Base-by-base conservation (phyloP, 768 basidiomycete species). In the Ramaria rubella region DNA sequence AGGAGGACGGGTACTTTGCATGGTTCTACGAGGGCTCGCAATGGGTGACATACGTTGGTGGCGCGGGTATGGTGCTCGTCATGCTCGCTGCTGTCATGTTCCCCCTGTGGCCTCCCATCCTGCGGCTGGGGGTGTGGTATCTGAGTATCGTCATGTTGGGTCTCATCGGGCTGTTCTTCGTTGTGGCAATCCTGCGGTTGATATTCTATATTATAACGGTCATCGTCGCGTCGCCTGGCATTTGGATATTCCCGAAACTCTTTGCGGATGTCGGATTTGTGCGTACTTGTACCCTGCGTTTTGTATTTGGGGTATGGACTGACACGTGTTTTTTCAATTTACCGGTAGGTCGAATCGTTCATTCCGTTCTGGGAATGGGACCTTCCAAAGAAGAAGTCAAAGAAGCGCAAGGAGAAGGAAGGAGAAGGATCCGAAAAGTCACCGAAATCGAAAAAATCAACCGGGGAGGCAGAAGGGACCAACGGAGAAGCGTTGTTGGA, bases 181-280 rank as follows among this genome's bases (percentile, higher is more conserved):
- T 70, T 11, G 80, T 97, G 58, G 91, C 94, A 15, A 82, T 98
- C 62, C 77, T 98, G 52, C 82, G 96, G 50, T 76, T 97, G 53
- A 88, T 99, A 63, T 87, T 97, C 75, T 98, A 93, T 72, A 79
- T 94, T 70, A 82, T 94, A 65, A 94, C 95, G n/a, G 68, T 94
- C 61, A 71, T 98, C 65, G 82, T 82, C 55, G 85, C 83, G 30
- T 83, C 85, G 59, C 92, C 92, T 14, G 96, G 94, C 42, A 96
- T 99, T 48, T 99, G 96, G 96, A 87, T 98, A 74, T 99, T 97
- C 77, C 96, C 96, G 0, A 87, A 95, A 67, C 74, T 99, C 30
- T 98, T 99, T 62, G 96, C 95, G 14, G 95, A 99, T 65, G 95
- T 97, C 55, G 94, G 96, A 70, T 95, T 98, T 67, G 96, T 99